These are phyloP conservation scores for Clarireedia sp. DNA, from an alignment of 2,329 filamentous ascomycete species.

Conservation along the genomic window DNA sequence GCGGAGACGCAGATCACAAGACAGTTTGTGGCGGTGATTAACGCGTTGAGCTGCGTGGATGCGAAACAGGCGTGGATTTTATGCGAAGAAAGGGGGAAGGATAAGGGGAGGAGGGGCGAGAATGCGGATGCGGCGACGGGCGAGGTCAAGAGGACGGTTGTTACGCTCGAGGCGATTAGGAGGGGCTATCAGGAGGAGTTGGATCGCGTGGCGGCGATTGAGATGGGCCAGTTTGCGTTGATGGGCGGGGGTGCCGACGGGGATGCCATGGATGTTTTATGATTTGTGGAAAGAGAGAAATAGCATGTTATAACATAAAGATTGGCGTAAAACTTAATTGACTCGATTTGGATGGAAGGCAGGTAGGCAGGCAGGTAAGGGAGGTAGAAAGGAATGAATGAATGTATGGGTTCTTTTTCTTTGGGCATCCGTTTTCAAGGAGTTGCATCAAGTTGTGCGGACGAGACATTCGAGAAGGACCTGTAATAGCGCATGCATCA, in stretches of 20 bases:
- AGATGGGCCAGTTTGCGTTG: conserved; percentile 84
- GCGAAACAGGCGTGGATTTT: conserved; percentile 77
- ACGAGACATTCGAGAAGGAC: no score
- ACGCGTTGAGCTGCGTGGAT: conserved; percentile 79
- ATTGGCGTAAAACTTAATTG: not conserved
- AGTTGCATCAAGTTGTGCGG: no score
- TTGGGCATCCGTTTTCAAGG: no score
- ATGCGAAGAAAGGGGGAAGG: conserved; percentile 32
- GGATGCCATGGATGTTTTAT: conserved; percentile 34
- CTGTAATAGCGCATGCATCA: no score
- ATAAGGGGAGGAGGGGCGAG: not conserved
- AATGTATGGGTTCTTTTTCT: no score
- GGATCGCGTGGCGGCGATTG: conserved; percentile 79
- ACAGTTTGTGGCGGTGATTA: conserved; percentile 86
- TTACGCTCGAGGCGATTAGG: conserved; percentile 79
- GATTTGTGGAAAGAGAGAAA: not conserved
- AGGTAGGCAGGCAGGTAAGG: not conserved
- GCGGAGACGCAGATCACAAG: conserved; percentile 59
- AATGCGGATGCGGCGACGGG: not conserved
- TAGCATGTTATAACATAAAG: not conserved
- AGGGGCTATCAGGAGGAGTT: conserved; percentile 86
- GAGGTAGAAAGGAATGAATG: not conserved
- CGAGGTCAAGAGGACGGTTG: conserved; percentile 54
- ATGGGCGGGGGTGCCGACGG: conserved; percentile 35
- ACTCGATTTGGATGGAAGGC: not conserved